These are phyloP conservation scores for Talaromyces sp. DNA, from an alignment of 2,329 filamentous ascomycete species.

Conservation along the genomic window DNA sequence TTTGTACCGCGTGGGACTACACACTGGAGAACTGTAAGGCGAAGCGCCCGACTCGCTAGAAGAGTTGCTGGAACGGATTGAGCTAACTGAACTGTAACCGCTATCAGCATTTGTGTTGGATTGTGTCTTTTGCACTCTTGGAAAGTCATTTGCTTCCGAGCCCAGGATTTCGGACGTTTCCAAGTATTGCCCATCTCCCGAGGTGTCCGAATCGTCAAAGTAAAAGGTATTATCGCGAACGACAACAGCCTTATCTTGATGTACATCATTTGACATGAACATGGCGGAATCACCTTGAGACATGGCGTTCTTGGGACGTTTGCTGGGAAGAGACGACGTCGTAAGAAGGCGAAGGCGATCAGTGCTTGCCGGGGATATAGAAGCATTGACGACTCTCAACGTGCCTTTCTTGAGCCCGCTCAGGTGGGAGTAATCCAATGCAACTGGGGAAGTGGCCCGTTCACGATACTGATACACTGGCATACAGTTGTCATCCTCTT, in stretches of 20 bases:
- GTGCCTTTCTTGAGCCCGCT: constrained; percentile 37
- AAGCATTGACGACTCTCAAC: constrained; percentile 37
- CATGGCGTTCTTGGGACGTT: constrained; percentile 4
- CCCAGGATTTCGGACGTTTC: not conserved
- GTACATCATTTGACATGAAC: not conserved
- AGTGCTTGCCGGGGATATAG: constrained; percentile 35
- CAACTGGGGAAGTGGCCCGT: constrained; percentile 26
- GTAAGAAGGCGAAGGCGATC: constrained; percentile 25
- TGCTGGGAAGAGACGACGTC: not conserved
- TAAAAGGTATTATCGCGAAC: not conserved
- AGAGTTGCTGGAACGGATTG: constrained; percentile 23
- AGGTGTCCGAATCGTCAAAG: not conserved
- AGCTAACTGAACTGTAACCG: constrained; percentile 36
- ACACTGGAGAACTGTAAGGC: not conserved
- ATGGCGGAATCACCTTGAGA: constrained; percentile 13
- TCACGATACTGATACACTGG: constrained; percentile 12
- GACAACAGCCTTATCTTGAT: constrained; percentile 7
- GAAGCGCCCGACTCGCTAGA: constrained; percentile 5
- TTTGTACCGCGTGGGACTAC: not conserved
- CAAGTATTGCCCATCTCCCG: not conserved
- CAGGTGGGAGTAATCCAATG: constrained; percentile 35
- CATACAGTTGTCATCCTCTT: constrained; percentile 16
- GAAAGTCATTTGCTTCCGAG: not conserved
- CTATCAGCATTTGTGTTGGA: constrained; percentile 29
- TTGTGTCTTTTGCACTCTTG: not conserved